These are phyloP conservation scores for Ramicandelaber brevisporus DNA, from an alignment of 192 early-diverging fungal genomes.

Conservation along the genomic window DNA sequence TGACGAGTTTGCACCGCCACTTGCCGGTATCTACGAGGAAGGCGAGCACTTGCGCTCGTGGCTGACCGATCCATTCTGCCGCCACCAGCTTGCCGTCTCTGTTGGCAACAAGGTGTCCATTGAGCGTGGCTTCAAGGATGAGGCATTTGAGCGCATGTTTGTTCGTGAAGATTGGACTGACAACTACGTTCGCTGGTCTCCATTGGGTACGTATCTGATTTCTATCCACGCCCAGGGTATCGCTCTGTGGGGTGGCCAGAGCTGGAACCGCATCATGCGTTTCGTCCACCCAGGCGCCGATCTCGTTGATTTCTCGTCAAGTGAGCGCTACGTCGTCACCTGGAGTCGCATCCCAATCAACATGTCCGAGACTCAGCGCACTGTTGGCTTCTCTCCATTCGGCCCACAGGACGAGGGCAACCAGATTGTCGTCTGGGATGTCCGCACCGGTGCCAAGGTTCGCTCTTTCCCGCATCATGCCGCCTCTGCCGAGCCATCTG, in stretches of 20 bases:
- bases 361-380: constrained; percentile 16
- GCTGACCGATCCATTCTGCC: constrained; percentile 54
- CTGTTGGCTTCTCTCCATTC: constrained; percentile 32
- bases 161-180: constrained; percentile 70
- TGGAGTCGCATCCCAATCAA: constrained; percentile 70
- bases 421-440: constrained; percentile 74
- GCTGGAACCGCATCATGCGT: constrained; percentile 71
- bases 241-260: constrained; percentile 85
- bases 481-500: constrained; percentile 9
- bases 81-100: constrained; percentile 84
- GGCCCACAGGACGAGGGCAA: constrained; percentile 41
- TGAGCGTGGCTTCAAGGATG: constrained; percentile 75
- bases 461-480: constrained; percentile 84
- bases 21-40: constrained; percentile 19
- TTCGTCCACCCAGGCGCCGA: constrained; percentile 80
- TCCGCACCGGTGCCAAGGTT: constrained; percentile 54
- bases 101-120: constrained; percentile 62
- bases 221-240: constrained; percentile 89
- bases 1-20: constrained; percentile 54
- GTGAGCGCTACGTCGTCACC: constrained; percentile 81
- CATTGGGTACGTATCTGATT: constrained; percentile 73
- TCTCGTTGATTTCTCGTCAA: constrained; percentile 78
- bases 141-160: constrained; percentile 39
- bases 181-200: constrained; percentile 83
- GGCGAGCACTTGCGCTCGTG: constrained; percentile 70